Conservation (phyloP, 192 early-diverging fungal genomes). For the Linnemannia elongata region DNA sequence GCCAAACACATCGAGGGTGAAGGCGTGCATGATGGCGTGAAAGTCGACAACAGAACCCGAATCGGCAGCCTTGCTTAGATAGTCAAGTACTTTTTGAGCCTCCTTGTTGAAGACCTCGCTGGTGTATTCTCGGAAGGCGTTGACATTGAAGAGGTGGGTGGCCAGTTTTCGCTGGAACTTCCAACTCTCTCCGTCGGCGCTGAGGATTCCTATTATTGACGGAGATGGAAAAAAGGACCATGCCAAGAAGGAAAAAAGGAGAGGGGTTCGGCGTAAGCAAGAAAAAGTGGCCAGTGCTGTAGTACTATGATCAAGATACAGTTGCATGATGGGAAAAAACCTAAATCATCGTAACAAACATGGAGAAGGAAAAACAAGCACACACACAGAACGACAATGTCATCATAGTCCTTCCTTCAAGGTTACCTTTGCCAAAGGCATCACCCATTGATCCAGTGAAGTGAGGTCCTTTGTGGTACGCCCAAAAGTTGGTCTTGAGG, state of each 20-base stretch:
- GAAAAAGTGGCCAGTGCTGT: not conserved
- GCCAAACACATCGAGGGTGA: constrained; percentile 47
- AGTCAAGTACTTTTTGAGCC: constrained; percentile 10
- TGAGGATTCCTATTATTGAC: constrained; percentile 3
- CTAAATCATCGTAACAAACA: not conserved
- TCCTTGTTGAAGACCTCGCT: constrained; percentile 22
- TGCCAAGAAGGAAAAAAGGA: not conserved
- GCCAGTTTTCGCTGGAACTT: constrained; percentile 23
- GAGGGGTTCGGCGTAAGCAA: not conserved
- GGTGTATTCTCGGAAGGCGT: constrained; percentile 25
- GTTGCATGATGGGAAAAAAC: not conserved
- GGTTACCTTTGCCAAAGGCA: not conserved
- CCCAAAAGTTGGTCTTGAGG: constrained; percentile 1
- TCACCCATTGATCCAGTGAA: not conserved
- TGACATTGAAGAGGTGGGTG: constrained; percentile 17
- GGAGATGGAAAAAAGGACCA: not conserved
- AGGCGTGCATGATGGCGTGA: constrained; percentile 50
- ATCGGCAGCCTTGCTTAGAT: constrained; percentile 19
- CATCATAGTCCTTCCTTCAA: not conserved
- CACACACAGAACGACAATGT: not conserved
- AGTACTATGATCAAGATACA: not conserved
- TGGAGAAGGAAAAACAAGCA: not conserved
- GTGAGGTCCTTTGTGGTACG: not conserved
- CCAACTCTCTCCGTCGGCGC: constrained; percentile 14
- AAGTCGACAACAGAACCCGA: constrained; percentile 45